Percentiles rank a stretch among this genome's conserved stretches.
phyloP scores from a whole-genome alignment of 2,329 filamentous ascomycete genomes.

The Tricladium varicosporioides region DNA sequence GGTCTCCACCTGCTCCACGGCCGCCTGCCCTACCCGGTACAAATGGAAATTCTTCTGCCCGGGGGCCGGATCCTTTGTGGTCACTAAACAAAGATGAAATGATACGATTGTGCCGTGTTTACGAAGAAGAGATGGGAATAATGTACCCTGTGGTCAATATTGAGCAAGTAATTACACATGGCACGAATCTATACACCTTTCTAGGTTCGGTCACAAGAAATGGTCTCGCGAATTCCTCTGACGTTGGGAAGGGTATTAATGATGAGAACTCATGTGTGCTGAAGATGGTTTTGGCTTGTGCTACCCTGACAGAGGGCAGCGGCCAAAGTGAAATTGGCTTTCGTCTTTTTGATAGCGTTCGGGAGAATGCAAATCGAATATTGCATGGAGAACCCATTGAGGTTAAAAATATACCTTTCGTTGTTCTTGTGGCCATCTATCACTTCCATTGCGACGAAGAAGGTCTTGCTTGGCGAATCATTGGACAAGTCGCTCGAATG shows the following conservation, averaged over 20 bases:
- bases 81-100: constrained; percentile 76
- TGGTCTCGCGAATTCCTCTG: constrained; percentile 52
- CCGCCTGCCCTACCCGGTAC: constrained; percentile 24
- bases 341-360: constrained; percentile 74
- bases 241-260: constrained; percentile 42
- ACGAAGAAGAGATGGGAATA: constrained; percentile 86
- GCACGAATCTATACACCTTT: constrained; percentile 67
- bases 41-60: constrained; percentile 26
- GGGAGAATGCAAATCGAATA: constrained; percentile 64
- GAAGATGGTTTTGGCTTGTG: constrained; percentile 81
- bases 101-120: constrained; percentile 71
- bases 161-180: constrained; percentile 67
- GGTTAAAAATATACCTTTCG: constrained; percentile 56
- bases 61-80: constrained; percentile 69
- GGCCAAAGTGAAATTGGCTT: constrained; percentile 74
- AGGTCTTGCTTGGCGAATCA: constrained; percentile 79
- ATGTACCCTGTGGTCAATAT: constrained; percentile 90
- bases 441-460: constrained; percentile 87
- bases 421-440: constrained; percentile 64
- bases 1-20: constrained; percentile 28
- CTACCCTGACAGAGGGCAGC: constrained; percentile 72
- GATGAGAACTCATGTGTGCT: constrained; percentile 68
- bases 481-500: constrained; percentile 77
- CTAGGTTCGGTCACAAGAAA: constrained; percentile 64
- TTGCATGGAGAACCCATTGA: constrained; percentile 52